phyloP scores from a whole-genome alignment of 169 alveolate species.

The Plasmodium ovale region DNA sequence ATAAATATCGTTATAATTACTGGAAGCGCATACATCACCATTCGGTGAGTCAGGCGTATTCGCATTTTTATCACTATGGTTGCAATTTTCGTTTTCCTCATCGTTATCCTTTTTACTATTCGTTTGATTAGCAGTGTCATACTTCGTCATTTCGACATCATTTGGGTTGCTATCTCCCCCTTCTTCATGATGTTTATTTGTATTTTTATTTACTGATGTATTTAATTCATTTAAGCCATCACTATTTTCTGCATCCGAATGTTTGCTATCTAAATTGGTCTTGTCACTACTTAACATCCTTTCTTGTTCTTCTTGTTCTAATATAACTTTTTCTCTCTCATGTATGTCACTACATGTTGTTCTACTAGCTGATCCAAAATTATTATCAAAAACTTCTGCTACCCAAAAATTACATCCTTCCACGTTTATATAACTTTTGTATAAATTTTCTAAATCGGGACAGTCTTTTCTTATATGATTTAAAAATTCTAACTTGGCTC shows the following conservation, averaged over 20 bases:
- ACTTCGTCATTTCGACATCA: background rate
- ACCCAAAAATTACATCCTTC: slow-evolving; percentile 91
- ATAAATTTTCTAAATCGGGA: slow-evolving; percentile 89
- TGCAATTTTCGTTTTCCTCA: background rate
- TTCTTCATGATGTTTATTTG: background rate
- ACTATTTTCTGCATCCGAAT: slow-evolving; percentile 23
- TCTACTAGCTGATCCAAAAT: slow-evolving; percentile 68
- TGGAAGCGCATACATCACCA: background rate
- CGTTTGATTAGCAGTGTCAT: background rate
- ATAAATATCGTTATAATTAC: background rate
- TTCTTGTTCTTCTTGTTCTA: slow-evolving; percentile 77
- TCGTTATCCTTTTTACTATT: background rate
- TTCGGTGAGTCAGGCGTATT: background rate
- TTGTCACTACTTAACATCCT: slow-evolving; percentile 6
- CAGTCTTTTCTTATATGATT: slow-evolving; percentile 89
- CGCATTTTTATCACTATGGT: background rate
- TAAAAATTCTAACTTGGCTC: slow-evolving; percentile 90
- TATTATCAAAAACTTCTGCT: slow-evolving; percentile 86
- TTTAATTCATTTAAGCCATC: slow-evolving; percentile 5
- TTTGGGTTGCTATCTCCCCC: background rate
- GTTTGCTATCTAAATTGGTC: slow-evolving; percentile 4
- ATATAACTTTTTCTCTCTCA: slow-evolving; percentile 73
- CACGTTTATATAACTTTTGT: slow-evolving; percentile 85
- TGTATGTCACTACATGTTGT: slow-evolving; percentile 76
- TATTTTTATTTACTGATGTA: slow-evolving; percentile 12